Evolutionary conservation across 2,329 filamentous ascomycete genomes (phyloP).

Genomic region (Pseudomassariella vexata): DNA sequence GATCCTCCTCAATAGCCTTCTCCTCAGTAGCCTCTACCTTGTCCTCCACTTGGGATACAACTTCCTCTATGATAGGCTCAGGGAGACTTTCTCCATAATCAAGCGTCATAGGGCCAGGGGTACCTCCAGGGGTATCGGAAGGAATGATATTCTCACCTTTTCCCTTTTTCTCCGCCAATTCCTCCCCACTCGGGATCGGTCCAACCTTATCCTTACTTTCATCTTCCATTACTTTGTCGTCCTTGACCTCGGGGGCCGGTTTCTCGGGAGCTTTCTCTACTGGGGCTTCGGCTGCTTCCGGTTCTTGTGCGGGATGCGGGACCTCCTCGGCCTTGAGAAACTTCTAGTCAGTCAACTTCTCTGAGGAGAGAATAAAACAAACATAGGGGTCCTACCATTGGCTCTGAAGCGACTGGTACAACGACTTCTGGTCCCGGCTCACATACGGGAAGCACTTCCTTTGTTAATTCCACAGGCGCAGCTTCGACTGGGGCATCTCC

Average conservation of each 20-base stretch:
- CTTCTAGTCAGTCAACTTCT: too few species aligned
- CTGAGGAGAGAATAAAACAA: too few species aligned
- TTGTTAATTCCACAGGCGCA: too few species aligned
- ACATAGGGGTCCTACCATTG: too few species aligned
- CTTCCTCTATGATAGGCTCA: slow-evolving; percentile 6
- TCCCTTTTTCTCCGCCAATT: not conserved
- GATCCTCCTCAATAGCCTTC: slow-evolving; percentile 6
- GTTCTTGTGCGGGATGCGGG: not conserved
- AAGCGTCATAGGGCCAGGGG: slow-evolving; percentile 2
- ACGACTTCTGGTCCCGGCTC: too few species aligned
- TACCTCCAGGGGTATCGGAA: not conserved
- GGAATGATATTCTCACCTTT: slow-evolving; percentile 3
- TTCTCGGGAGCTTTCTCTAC: not conserved
- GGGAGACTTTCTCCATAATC: slow-evolving; percentile 4
- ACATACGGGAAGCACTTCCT: too few species aligned
- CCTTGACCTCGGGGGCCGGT: not conserved
- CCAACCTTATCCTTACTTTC: slow-evolving; percentile 5
- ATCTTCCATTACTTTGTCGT: not conserved
- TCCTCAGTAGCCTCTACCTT: not conserved
- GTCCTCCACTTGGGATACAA: not conserved
- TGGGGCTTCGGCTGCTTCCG: not conserved
- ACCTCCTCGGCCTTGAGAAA: too few species aligned
- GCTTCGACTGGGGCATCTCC: too few species aligned
- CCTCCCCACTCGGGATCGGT: not conserved
- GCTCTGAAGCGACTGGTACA: too few species aligned